Base-by-base conservation (phyloP, 192 early-diverging fungal genomes). In the Ambispora gerdemannii region DNA sequence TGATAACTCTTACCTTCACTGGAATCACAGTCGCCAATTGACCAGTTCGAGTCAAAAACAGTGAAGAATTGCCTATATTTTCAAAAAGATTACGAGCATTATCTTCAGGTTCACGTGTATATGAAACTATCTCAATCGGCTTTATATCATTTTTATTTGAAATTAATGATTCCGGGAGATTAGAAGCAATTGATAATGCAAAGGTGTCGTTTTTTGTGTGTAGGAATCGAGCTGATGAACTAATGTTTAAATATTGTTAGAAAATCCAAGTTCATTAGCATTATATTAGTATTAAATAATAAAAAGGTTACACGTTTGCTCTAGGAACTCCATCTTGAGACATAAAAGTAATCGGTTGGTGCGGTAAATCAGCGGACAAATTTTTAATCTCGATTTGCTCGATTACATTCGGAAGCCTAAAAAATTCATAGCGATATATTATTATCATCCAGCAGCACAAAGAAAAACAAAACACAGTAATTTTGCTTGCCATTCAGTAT, bases 11-110 rank as follows among this genome's bases (percentile, higher is more conserved):
- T 78, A 82, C 81, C 24, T 82, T 78, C 17, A 76, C 73, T 31
- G 82, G 82, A 51, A 81, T 77, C 17, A 83, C 71, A 52, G 78
- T 77, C 31, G 80, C 86, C 64, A 86, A 79, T 71, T 87, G 84
- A 3, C 72, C 67, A 4, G 86, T 79, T 28, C 70, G 69, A 32
- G 58, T 52, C 51, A 87, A 65, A 33, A 76, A 82, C 13, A 80
- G 8, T 3, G 80, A 78, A 17, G 79, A 25, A 53, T 75, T 85
- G 50, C 79, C 78, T 27, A 84, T 53, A 47, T 83, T 81, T 8
- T 80, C 75, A 50, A 77, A 81, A 69, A 77, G 67, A 55, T 79
- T 81, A 7, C 70, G 58, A 34, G 69, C 62, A 33, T 80, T 76
- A 51, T 80, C 79, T 10, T 62, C 52, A 55, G 73, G 64, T 3